Evolutionary conservation across 140 eudicot species (phyloP).

Genomic region (Bidens hawaiensis): DNA sequence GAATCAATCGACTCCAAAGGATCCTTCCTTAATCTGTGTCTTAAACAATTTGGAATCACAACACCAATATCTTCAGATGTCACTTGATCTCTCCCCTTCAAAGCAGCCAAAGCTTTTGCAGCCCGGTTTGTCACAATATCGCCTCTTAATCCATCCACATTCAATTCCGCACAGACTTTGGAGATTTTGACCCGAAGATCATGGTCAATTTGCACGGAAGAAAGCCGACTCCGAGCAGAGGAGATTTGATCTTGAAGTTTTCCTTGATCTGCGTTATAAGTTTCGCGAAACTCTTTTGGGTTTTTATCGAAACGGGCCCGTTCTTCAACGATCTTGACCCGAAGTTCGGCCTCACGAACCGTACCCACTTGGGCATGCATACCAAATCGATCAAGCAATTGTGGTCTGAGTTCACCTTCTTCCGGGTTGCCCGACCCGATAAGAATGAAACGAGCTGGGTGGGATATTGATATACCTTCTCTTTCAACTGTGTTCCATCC

Average conservation of each 20-base stretch:
- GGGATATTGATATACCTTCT: slow-evolving; percentile 89
- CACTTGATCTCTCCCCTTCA: slow-evolving; percentile 85
- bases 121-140: slow-evolving; percentile 92
- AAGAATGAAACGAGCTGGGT: slow-evolving; percentile 84
- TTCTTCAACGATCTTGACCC: slow-evolving; percentile 92
- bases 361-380: slow-evolving; percentile 98
- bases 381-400: slow-evolving; percentile 84
- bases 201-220: slow-evolving; percentile 68
- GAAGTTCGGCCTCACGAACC: slow-evolving; percentile 80
- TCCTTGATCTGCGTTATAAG: slow-evolving; percentile 66
- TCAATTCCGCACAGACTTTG: slow-evolving; percentile 86
- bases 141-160: slow-evolving; percentile 89
- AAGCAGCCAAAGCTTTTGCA: slow-evolving; percentile 90
- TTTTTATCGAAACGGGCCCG: slow-evolving; percentile 77
- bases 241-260: slow-evolving; percentile 73
- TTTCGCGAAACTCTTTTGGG: slow-evolving; percentile 63
- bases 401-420: slow-evolving; percentile 91
- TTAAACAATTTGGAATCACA: slow-evolving; percentile 87
- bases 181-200: slow-evolving; percentile 91
- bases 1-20: slow-evolving; percentile 94
- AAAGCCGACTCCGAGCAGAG: slow-evolving; percentile 60
- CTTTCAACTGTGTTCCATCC: slow-evolving; percentile 95
- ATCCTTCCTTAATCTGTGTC: slow-evolving; percentile 90
- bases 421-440: slow-evolving; percentile 91
- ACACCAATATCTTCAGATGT: slow-evolving; percentile 84